Conservation (phyloP, 2,329 filamentous ascomycete genomes). For the Hypoxylon sp. region DNA sequence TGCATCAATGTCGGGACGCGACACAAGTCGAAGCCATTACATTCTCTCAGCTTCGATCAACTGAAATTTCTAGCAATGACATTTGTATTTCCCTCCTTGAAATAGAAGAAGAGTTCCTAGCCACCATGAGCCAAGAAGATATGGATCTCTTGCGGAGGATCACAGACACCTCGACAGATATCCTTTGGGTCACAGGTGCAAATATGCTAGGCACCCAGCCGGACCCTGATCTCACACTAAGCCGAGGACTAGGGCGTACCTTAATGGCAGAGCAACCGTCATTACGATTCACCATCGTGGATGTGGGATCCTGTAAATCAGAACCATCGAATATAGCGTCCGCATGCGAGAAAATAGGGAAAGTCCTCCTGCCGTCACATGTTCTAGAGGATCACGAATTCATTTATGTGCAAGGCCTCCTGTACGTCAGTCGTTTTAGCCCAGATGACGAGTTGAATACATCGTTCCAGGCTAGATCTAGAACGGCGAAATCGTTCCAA, state of each 20-base stretch:
- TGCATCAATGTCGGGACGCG: too few species aligned
- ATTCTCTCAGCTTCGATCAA: background rate
- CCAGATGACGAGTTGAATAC: slow-evolving; percentile 37
- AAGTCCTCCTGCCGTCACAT: too few species aligned
- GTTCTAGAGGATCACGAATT: slow-evolving; percentile 37
- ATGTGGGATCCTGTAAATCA: too few species aligned
- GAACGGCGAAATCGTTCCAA: background rate
- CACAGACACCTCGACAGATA: slow-evolving; percentile 17
- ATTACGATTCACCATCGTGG: too few species aligned
- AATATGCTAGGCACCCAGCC: slow-evolving; percentile 16
- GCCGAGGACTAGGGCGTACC: slow-evolving; percentile 28
- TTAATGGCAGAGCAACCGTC: slow-evolving; percentile 38
- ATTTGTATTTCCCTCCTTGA: slow-evolving; percentile 28
- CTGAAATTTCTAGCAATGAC: background rate
- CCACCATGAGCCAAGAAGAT: slow-evolving; percentile 15
- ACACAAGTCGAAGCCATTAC: background rate
- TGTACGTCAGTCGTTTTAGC: slow-evolving; percentile 39
- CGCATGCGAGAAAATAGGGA: too few species aligned
- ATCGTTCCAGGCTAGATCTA: slow-evolving; percentile 25
- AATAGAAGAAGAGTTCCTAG: slow-evolving; percentile 24
- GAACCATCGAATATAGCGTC: too few species aligned
- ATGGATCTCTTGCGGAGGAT: slow-evolving; percentile 29
- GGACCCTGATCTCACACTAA: slow-evolving; percentile 26
- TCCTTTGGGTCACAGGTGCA: slow-evolving; percentile 32
- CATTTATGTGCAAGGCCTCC: slow-evolving; percentile 12